phyloP scores from a whole-genome alignment of 257 asterid species.

The Mentha longifolia region DNA sequence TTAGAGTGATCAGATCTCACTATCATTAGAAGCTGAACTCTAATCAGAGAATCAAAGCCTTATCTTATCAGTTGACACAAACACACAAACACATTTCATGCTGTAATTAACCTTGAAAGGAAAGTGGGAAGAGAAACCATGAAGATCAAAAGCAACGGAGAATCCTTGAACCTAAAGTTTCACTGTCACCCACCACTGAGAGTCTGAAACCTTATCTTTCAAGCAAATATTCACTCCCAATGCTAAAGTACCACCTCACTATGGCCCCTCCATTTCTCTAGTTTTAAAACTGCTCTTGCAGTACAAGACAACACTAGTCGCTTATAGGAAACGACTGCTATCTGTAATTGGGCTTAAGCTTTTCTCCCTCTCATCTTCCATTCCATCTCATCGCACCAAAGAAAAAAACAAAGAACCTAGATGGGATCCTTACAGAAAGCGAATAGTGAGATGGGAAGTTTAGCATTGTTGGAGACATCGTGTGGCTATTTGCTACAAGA shows the following conservation, averaged over 20 bases:
- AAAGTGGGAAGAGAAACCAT: conserved; percentile 34
- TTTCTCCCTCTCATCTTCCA: conserved; percentile 13
- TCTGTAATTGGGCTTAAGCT: conserved; percentile 2
- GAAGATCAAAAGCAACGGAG: conserved; percentile 45
- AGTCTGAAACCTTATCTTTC: conserved; percentile 68
- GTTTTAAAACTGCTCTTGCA: conserved; percentile 41
- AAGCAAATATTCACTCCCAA: conserved; percentile 76
- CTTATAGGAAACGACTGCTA: conserved; percentile 28
- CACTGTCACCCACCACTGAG: conserved; percentile 62
- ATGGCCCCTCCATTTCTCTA: conserved; percentile 44
- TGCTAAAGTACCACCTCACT: conserved; percentile 50
- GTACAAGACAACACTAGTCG: conserved; percentile 36
- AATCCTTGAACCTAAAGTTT: conserved; percentile 76
- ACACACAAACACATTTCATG: conserved; percentile 37
- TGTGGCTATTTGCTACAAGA: conserved; percentile 94
- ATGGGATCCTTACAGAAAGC: conserved; percentile 74
- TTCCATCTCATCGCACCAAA: too few relatives aligned
- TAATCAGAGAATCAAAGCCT: conserved; percentile 31
- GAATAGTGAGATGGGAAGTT: conserved; percentile 58
- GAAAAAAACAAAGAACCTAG: conserved; percentile 4
- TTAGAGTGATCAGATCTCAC: conserved; percentile 34
- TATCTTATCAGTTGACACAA: conserved; percentile 26
- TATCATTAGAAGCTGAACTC: conserved; percentile 18
- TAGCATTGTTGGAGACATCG: conserved; percentile 77
- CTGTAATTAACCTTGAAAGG: conserved; percentile 25